phyloP scores from a whole-genome alignment of 495 filamentous ascomycete species.

The Penicillium canescens region DNA sequence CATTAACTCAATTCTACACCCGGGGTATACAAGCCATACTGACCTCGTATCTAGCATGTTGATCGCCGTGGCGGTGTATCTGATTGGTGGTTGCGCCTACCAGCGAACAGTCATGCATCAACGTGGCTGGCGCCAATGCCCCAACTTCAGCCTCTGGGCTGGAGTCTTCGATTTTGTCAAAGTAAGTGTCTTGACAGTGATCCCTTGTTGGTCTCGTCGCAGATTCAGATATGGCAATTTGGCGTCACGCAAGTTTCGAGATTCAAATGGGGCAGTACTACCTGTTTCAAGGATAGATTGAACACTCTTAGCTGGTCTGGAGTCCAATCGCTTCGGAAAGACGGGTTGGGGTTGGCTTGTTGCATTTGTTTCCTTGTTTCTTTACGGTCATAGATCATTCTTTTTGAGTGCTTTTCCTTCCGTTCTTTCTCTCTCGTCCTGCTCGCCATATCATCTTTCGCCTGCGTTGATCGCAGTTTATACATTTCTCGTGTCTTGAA shows the following conservation, averaged over 20 bases:
- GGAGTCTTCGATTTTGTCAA: slow-evolving; percentile 80
- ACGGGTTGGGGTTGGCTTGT: background rate
- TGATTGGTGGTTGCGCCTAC: slow-evolving; percentile 91
- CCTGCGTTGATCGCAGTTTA: slow-evolving; percentile 18
- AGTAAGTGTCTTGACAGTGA: slow-evolving; percentile 58
- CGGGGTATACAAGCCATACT: slow-evolving; percentile 5
- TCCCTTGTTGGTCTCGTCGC: slow-evolving; percentile 33
- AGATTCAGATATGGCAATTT: slow-evolving; percentile 17
- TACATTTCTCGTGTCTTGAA: slow-evolving; percentile 13
- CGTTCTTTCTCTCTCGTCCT: slow-evolving; percentile 1
- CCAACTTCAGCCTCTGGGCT: slow-evolving; percentile 91
- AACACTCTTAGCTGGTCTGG: slow-evolving; percentile 32
- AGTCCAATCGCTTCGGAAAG: slow-evolving; percentile 10
- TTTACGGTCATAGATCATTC: background rate
- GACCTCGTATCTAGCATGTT: slow-evolving; percentile 39
- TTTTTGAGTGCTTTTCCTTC: slow-evolving; percentile 6
- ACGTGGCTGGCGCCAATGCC: slow-evolving; percentile 91
- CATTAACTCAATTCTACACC: background rate
- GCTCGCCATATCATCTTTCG: background rate
- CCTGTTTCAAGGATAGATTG: slow-evolving; percentile 42
- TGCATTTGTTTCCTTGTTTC: background rate
- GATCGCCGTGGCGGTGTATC: slow-evolving; percentile 83
- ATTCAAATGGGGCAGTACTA: slow-evolving; percentile 26
- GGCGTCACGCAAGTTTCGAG: slow-evolving; percentile 18
- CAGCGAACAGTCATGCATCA: slow-evolving; percentile 94